Conservation (phyloP, 176 grass and related monocot genomes). For the Musa beccarii region DNA sequence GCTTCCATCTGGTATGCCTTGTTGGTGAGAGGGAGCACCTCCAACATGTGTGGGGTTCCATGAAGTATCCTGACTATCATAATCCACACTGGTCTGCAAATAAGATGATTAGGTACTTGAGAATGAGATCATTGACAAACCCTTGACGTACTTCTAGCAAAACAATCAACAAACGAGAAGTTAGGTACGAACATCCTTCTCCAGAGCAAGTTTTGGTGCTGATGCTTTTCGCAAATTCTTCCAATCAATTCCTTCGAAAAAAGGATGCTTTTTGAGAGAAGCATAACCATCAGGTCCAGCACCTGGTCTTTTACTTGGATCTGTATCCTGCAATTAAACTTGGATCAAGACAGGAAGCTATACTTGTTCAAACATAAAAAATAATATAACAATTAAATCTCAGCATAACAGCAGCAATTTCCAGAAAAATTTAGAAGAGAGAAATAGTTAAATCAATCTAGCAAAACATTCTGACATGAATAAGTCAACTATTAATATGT, state of each 20-base stretch:
- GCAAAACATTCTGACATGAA: not conserved
- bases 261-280: conserved; percentile 77
- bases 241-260: conserved; percentile 95
- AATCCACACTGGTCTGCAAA: conserved; percentile 57
- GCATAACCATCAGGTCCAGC: conserved; percentile 65
- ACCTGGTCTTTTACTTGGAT: conserved; percentile 74
- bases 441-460: not conserved
- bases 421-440: not conserved
- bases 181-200: conserved; percentile 42
- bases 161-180: conserved; percentile 1
- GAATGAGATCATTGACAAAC: conserved; percentile 4
- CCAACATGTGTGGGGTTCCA: conserved; percentile 69
- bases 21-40: conserved; percentile 28
- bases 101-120: not conserved
- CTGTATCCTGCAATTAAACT: conserved; percentile 57
- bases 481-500: too few species aligned
- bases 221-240: conserved; percentile 48
- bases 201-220: conserved; percentile 51
- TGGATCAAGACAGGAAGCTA: conserved; percentile 5
- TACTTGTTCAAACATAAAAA: not conserved
- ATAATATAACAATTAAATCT: not conserved
- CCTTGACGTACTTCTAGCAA: not conserved
- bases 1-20: conserved; percentile 34
- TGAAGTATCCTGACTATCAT: conserved; percentile 56
- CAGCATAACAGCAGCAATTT: not conserved